Evolutionary conservation across 768 basidiomycete species (phyloP).

Genomic region (Ephemerocybe angulata): DNA sequence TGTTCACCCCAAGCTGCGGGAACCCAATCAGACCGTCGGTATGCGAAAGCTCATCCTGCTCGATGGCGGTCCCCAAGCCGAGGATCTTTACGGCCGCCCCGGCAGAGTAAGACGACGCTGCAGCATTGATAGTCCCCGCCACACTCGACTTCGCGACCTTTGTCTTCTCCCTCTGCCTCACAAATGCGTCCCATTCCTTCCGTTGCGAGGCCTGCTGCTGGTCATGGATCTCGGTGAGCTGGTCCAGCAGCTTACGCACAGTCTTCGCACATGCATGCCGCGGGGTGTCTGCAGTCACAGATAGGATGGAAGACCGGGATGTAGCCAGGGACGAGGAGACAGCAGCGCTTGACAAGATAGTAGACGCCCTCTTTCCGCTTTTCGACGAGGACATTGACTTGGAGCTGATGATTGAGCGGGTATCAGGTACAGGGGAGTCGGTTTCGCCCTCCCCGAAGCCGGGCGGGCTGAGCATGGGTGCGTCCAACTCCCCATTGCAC

Average conservation of each 20-base stretch:
- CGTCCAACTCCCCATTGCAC: slow-evolving; percentile 36
- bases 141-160: slow-evolving; percentile 31
- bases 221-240: slow-evolving; percentile 82
- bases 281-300: slow-evolving; percentile 59
- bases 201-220: slow-evolving; percentile 62
- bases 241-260: slow-evolving; percentile 66
- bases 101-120: slow-evolving; percentile 24
- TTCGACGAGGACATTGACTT: slow-evolving; percentile 53
- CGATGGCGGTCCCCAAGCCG: slow-evolving; percentile 59
- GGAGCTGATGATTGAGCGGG: slow-evolving; percentile 25
- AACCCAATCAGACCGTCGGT: slow-evolving; percentile 87
- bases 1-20: slow-evolving; percentile 77
- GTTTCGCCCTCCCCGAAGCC: slow-evolving; percentile 1
- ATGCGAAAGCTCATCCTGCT: slow-evolving; percentile 74
- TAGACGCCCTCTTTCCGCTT: slow-evolving; percentile 45
- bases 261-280: slow-evolving; percentile 74
- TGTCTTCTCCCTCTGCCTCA: slow-evolving; percentile 60
- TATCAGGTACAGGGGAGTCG: slow-evolving; percentile 12
- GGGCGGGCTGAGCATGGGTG: slow-evolving; percentile 16
- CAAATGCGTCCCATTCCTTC: slow-evolving; percentile 87
- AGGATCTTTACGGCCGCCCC: slow-evolving; percentile 59
- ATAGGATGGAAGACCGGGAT: slow-evolving; percentile 51
- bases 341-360: slow-evolving; percentile 20
- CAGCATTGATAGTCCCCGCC: slow-evolving; percentile 16
- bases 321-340: slow-evolving; percentile 21